phyloP scores from a whole-genome alignment of 2,329 filamentous ascomycete species.

The Grosmannia clavigera region DNA sequence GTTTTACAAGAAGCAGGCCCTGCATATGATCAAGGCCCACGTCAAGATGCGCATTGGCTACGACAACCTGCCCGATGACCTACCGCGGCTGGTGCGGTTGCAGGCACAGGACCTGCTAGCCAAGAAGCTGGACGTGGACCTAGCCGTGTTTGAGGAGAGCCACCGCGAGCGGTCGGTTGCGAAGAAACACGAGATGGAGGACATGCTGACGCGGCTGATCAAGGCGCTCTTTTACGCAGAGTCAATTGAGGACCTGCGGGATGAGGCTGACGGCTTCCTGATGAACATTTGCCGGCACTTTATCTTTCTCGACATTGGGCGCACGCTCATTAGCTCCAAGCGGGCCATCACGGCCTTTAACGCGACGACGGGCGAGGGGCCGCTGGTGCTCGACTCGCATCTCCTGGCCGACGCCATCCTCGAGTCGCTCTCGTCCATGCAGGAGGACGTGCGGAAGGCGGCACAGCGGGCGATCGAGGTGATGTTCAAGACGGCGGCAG shows the following conservation, averaged over 20 bases:
- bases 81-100: constrained; percentile 70
- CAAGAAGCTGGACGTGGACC: constrained; percentile 58
- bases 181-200: constrained; percentile 79
- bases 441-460: constrained; percentile 65
- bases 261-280: constrained; percentile 63
- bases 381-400: constrained; percentile 74
- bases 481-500: constrained; percentile 62
- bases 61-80: constrained; percentile 80
- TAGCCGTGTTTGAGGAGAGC: constrained; percentile 58
- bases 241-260: constrained; percentile 67
- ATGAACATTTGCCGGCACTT: constrained; percentile 80
- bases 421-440: constrained; percentile 79
- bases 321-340: constrained; percentile 69
- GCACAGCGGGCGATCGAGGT: constrained; percentile 68
- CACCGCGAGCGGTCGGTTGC: constrained; percentile 72
- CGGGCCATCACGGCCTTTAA: constrained; percentile 71
- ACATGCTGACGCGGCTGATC: constrained; percentile 69
- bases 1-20: constrained; percentile 88
- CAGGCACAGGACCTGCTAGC: constrained; percentile 77
- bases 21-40: constrained; percentile 77
- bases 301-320: constrained; percentile 77
- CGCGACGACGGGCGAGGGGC: constrained; percentile 74
- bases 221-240: constrained; percentile 81
- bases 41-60: constrained; percentile 82
- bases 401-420: constrained; percentile 81